phyloP scores from a whole-genome alignment of 768 basidiomycete genomes.

The Leccinum subtestaceum region DNA sequence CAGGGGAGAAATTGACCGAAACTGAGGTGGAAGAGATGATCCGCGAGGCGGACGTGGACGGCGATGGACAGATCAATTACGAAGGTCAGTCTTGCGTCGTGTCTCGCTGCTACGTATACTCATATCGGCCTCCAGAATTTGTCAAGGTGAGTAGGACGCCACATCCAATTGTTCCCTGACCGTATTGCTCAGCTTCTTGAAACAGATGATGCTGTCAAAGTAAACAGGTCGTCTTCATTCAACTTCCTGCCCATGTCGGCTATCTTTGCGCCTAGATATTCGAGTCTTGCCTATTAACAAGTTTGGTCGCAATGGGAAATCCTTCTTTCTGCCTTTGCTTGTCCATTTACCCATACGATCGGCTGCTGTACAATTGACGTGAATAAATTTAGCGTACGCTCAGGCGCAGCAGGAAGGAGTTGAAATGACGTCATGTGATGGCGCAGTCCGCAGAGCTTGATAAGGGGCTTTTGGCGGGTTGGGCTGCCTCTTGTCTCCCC shows the following conservation, averaged over 20 bases:
- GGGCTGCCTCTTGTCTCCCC: not conserved
- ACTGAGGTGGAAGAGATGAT: constrained; percentile 95
- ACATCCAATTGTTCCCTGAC: constrained; percentile 1
- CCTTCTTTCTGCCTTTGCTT: constrained; percentile 8
- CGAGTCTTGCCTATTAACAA: constrained; percentile 2
- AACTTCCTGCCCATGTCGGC: constrained; percentile 16
- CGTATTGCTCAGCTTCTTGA: constrained; percentile 12
- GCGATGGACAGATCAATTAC: constrained; percentile 92
- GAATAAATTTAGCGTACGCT: not conserved
- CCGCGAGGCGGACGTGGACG: constrained; percentile 91
- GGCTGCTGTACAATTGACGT: not conserved
- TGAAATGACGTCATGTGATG: constrained; percentile 18
- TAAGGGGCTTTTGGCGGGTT: constrained; percentile 1
- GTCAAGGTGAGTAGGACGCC: constrained; percentile 51
- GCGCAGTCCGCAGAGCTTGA: not conserved
- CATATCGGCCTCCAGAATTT: constrained; percentile 51
- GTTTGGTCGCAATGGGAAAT: not conserved
- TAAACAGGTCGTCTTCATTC: constrained; percentile 30
- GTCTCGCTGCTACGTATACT: not conserved
- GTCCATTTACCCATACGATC: constrained; percentile 1
- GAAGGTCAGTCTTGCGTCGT: constrained; percentile 48
- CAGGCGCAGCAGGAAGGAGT: not conserved
- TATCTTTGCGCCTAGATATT: constrained; percentile 2
- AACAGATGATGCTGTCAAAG: constrained; percentile 74
- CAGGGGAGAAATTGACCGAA: constrained; percentile 85